phyloP scores from a whole-genome alignment of 345 rosid genomes.

The Sonneratia alba region DNA sequence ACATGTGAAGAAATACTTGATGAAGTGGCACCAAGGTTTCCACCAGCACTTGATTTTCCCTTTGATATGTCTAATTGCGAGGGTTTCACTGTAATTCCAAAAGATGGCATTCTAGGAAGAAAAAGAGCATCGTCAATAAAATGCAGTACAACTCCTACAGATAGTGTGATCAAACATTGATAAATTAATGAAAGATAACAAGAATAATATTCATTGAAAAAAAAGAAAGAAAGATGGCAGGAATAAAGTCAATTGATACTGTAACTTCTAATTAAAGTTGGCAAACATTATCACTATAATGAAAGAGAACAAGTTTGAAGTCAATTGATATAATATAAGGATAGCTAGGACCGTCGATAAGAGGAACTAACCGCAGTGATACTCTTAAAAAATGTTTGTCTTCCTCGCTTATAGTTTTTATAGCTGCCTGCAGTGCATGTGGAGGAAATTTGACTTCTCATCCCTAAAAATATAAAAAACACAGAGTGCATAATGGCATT shows the following conservation, averaged over 20 bases:
- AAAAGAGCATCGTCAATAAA: not conserved
- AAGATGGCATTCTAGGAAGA: slow-evolving; percentile 67
- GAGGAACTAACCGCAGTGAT: slow-evolving; percentile 55
- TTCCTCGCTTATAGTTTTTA: slow-evolving; percentile 85
- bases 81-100: slow-evolving; percentile 67
- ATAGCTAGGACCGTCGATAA: not conserved
- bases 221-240: not conserved
- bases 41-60: slow-evolving; percentile 36
- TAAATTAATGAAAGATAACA: not conserved
- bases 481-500: not conserved
- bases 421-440: slow-evolving; percentile 57
- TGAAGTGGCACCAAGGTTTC: slow-evolving; percentile 27
- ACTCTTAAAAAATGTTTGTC: slow-evolving; percentile 82
- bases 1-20: slow-evolving; percentile 41
- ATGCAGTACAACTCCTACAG: not conserved
- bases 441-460: not conserved
- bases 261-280: not conserved
- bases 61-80: slow-evolving; percentile 49
- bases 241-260: not conserved
- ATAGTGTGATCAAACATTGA: not conserved
- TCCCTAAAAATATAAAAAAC: not conserved
- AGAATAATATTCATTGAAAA: too few species aligned
- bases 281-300: not conserved
- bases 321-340: not conserved
- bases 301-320: not conserved